Evolutionary conservation across 306 rosid species (phyloP), one percentile per base, ranked within the genome.

Genomic region (Luffa acutangula): DNA sequence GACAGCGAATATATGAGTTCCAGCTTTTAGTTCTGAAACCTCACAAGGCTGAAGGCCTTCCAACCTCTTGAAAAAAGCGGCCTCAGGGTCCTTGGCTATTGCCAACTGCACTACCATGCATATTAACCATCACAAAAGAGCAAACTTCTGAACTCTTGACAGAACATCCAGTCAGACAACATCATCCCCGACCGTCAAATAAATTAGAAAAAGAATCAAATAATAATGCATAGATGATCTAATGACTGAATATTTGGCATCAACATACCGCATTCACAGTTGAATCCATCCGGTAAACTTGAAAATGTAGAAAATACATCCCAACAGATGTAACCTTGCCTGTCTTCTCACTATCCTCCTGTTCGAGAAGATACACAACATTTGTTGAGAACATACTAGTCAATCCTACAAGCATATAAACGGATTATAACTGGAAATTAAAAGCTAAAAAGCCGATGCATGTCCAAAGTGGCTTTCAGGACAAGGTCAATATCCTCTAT

Each of bases 11-110:
- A 96, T 88, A 88, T 96, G 99, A 79, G 97, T 90, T 84, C 98
- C 99, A 79, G 98, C 88, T 88, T 93, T 93, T 78, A 96, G 87
- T 84, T 91, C 98, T 3, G 94, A 90, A 79, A 96, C 95, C 88
- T 96, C 99, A 90, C 98, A 96, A 84, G 99, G 99, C 84, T 90
- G 97, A 83, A 96, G 98, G 89, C 99, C 98, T 89, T 96, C 98
- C 96, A 96, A 90, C 82, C 96, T 93, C 86, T 96, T 96, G 85
- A 96, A 96, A 85, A 96, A 96, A 37, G 93, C 96, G 79, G 97
- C 93, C 79, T 96, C 97, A 39, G 99, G 98, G 81, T 96, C 99
- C 90, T 96, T 96, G 42, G 99, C 97, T 92, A 96, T 93, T 0
- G 97, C 99, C 87, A 96, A 85, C 99, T 96, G 88, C 85, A 89